These are phyloP conservation scores for Myrica gale DNA, from an alignment of 306 rosid species.

Conservation along the genomic window DNA sequence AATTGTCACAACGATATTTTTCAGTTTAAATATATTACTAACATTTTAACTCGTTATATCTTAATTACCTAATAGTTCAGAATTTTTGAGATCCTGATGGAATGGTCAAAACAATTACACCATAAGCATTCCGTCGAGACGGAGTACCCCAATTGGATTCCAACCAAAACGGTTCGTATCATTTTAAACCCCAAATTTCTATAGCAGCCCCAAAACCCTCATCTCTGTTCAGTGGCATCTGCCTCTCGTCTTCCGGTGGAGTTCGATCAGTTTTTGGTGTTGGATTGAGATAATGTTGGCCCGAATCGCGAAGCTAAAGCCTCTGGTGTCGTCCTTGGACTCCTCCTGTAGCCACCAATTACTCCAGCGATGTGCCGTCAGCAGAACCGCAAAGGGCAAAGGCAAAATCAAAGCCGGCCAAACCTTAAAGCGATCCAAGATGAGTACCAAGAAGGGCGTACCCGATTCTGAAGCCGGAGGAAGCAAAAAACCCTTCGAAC, in stretches of 20 bases:
- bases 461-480: not conserved
- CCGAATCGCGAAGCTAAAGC: slow-evolving; percentile 24
- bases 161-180: too few relatives aligned
- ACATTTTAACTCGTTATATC: too few relatives aligned
- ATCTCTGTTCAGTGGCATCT: not conserved
- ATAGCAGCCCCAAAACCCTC: not conserved
- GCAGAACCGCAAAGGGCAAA: slow-evolving; percentile 59
- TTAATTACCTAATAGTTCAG: too few relatives aligned
- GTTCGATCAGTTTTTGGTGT: not conserved
- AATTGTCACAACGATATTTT: too few relatives aligned
- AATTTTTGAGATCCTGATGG: too few relatives aligned
- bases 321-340: slow-evolving; percentile 16
- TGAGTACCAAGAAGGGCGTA: slow-evolving; percentile 22
- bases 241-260: too few relatives aligned
- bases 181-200: too few relatives aligned
- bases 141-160: too few relatives aligned
- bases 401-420: slow-evolving; percentile 33
- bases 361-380: slow-evolving; percentile 44
- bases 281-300: not conserved
- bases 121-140: slow-evolving; percentile 77
- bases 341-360: slow-evolving; percentile 31
- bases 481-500: not conserved
- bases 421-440: slow-evolving; percentile 44
- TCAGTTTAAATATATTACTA: too few relatives aligned
- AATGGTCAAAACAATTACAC: too few relatives aligned